Conservation (phyloP, 2,329 filamentous ascomycete species). For the Penicillium fuscoglaucum region DNA sequence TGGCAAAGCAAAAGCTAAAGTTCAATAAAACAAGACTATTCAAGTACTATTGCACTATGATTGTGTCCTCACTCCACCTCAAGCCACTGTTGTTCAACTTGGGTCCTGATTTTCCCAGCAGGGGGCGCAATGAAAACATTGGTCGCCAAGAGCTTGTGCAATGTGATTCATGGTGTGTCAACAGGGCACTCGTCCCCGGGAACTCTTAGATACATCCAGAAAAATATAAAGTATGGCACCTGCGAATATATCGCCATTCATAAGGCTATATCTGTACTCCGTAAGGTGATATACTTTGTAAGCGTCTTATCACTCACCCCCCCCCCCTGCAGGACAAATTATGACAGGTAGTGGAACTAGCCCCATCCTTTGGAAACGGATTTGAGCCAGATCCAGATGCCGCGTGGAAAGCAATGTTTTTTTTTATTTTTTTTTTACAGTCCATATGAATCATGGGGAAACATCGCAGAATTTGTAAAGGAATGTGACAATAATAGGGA, state of each 20-base stretch:
- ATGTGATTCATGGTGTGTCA: constrained; percentile 7
- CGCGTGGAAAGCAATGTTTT: background rate
- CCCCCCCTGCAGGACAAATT: background rate
- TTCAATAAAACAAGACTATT: background rate
- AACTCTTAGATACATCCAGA: background rate
- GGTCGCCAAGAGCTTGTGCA: constrained; percentile 7
- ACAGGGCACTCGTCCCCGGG: background rate
- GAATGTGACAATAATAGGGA: background rate
- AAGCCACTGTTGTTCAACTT: background rate
- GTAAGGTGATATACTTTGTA: constrained; percentile 1
- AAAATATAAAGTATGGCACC: background rate
- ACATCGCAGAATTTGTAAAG: background rate
- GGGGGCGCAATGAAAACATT: constrained; percentile 3
- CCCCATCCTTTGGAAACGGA: background rate
- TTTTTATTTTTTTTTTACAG: background rate
- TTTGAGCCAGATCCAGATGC: background rate
- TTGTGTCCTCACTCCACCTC: background rate
- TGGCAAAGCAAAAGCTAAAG: background rate
- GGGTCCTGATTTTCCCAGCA: constrained; percentile 2
- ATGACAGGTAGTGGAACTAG: background rate
- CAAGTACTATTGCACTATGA: background rate
- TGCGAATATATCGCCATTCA: background rate
- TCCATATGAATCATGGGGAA: background rate
- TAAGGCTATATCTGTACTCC: background rate
- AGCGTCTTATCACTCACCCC: background rate